Base-by-base conservation (phyloP, 225 moss, liverwort and hornwort genomes). In the Sphagnum contortum region DNA sequence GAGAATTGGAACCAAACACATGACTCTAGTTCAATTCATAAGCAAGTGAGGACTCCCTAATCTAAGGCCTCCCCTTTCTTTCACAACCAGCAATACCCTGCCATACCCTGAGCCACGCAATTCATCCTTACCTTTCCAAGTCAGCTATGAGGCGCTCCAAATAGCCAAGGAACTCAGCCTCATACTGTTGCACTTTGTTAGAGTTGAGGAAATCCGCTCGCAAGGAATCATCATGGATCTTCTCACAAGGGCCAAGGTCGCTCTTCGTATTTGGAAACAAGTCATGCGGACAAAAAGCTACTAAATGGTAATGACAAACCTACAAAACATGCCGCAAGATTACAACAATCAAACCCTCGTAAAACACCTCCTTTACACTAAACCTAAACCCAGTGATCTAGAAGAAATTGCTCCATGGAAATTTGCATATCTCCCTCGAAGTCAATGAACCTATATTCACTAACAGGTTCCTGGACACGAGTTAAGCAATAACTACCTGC, bases 251-350 rank as follows among this genome's bases (percentile, higher is more conserved):
- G 48, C 94, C 94, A 8, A 94, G 71, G 67, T 94, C 94, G 68
- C 94, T 94, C 77, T 94, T 94, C 4, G 94, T 94, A 59, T 94
- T 94, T 5, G 94, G 94, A 73, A 94, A 94, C 67, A 94, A 79
- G 73, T 94, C 94, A 65, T 94, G 91, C 14, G 94, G 94, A 77
- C 94, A 94, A 67, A 94, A 94, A 65, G 91, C 85, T 60, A 91
- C 94, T 61, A 94, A 73, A 71, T 94, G 84, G 59, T 83, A 91
- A 71, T 94, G 94, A 66, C 94, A 94, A 66, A 94, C 94, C 94
- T 94, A 81, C 63, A 75, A 55, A 68, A 50, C 56, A 47, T 29
- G 29, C 55, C 9, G 1, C 9, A 56, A 9, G 9, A 9, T 56
- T 56, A 9, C n/a, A 56, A 29, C 29, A 29, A 29, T 29, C 29